Base-by-base conservation (phyloP, 2,329 filamentous ascomycete genomes). In the Teratosphaeria epicoccoides region DNA sequence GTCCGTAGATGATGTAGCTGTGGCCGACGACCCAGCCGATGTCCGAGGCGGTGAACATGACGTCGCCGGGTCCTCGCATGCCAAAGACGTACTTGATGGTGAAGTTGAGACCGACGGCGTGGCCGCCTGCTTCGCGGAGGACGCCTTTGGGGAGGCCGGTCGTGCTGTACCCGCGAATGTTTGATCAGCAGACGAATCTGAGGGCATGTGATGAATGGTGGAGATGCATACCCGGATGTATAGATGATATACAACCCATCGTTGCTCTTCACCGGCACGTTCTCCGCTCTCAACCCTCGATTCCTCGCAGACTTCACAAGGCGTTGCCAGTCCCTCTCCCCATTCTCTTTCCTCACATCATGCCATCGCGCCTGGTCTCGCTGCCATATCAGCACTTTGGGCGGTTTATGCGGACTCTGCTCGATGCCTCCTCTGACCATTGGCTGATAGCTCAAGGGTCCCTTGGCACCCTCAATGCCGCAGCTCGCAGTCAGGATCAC, bases 21-120 rank as follows among this genome's bases (percentile, higher is more conserved):
- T 89, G 82, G 2, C 87, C 87, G 0, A 93, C 87, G 0, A 90
- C 88, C 91, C 90, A 96, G 26, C 90, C 91, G 52, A 96, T 91
- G 63, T 97, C 90, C 12, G 84, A 88, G 1, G 85, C 84, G 5
- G 83, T 86, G 65, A 88, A 84, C 68, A 85, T 80, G 54, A 94
- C 87, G 65, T 95, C 88, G 0, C 88, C 87, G 0, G 88, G 87
- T 0, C 88, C 88, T 54, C 85, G 82, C 49, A 96, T 82, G 45
- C 84, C 83, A 63, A 95, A 95, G 3, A 94, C 71, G 60, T 91
- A 90, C 63, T 82, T 82, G 59, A 95, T 88, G 10, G 85, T 88
- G 26, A 95, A 74, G 58, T 89, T 82, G 25, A 96, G 72, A 0
- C 88, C 88, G 0, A 95, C 90, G 0, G 88, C 88, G 67, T 95